Base-by-base conservation (phyloP, 495 filamentous ascomycete species). In the Cudoniella acicularis region DNA sequence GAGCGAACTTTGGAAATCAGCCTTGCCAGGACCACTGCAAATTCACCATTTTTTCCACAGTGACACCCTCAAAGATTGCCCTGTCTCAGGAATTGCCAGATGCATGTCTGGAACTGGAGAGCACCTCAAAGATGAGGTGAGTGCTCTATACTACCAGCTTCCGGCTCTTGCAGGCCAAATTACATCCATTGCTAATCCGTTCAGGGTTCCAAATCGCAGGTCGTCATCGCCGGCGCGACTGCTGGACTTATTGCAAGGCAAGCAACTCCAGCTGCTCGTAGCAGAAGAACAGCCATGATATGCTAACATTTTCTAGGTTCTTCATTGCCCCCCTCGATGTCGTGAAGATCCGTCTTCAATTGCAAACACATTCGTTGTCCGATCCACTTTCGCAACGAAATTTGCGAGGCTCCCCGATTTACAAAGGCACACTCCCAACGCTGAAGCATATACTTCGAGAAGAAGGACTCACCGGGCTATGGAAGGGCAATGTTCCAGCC, bases 401-500 rank as follows among this genome's bases (percentile, higher is more conserved):
- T 81, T 30, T 63, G 4, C 48, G 52, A 2, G 49, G 73, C 52
- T 85, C 85, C 8, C 89, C 87, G 42, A 72, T 88, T 16, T 92
- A 91, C 74, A 88, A 86, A 67, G 91, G 91, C 60, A 94, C 92
- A 0, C 56, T 92, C 16, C 78, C 81, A 13, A 95, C 93, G 6
- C 80, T 96, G 69, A 80, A 79, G 41, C 76, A 83, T 24, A 97
- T 98, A 68, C 63, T 92, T 41, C 74, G 72, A 21, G 73, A 88
- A 56, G 93, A 98, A 69, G 93, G 94, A 13, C 70, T 96, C 60
- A 86, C 87, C 1, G 93, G 84, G 51, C 82, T 98, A 50, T 98
- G 94, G 94, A 98, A 98, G 78, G 94, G 94, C 72, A 98, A 98
- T 70, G 82, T 98, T 59, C 91, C 94, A 54, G 94, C 94, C 23